Evolutionary conservation across 2,329 filamentous ascomycete genomes (phyloP), one percentile per base, ranked within the genome.

Genomic region (Apiospora arundinis): DNA sequence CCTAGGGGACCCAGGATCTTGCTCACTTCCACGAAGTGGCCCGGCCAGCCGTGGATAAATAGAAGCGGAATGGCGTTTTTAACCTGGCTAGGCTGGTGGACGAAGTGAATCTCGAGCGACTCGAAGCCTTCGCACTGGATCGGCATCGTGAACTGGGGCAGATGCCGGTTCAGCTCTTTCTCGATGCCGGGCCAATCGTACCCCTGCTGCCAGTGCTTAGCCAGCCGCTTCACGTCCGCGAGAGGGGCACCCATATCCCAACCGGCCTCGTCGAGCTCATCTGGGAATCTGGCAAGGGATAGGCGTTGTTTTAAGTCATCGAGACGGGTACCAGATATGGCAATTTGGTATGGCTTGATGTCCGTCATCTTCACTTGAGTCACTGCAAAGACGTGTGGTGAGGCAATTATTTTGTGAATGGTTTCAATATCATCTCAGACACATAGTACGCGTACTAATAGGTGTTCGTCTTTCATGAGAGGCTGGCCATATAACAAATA

Each of bases 21-120:
- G 25, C 82, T 80, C 2, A 89, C 90, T 80, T 94, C 92, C 66
- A 92, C 78, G 77, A 92, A 93, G 74, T 88, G 91, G 0, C 92
- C 92, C 0, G 92, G 92, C 89, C 90, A 81, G 60, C 79, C 79
- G 68, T 81, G 79, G 32, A 81, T 76, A 72, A 79, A 81, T 60
- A 80, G 73, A 52, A 80, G 72, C 4, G 79, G 79, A 28, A 81
- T 78, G 18, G 79, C 79, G 32, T 74, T 74, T 69, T 75, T 67
- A 49, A 78, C 76, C n/a, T 73, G 72, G 72, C 78, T 80, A 49
- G 75, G 76, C 52, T 80, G 76, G 74, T 83, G 80, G 37, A 84
- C 70, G 74, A 83, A 83, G 75, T 83, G 82, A 68, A 84, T 80
- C 60, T 77, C 76, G 4, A 83, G 74, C 28, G 78, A 75, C 69